Evolutionary conservation across 2,329 filamentous ascomycete species (phyloP).

Genomic region (Exophiala sp.): DNA sequence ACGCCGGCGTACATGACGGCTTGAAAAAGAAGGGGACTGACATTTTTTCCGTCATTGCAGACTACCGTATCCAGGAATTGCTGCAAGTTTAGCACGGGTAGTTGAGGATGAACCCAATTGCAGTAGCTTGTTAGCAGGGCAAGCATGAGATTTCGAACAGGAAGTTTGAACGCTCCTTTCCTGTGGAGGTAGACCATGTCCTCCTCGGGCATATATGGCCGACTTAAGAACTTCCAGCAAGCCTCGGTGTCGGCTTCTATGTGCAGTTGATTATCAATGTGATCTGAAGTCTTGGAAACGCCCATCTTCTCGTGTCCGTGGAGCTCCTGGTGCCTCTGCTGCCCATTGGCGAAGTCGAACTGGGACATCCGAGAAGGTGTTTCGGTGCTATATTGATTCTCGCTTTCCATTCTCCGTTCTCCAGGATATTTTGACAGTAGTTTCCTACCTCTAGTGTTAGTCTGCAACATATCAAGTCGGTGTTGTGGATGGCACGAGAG

Average conservation of each 20-base stretch:
- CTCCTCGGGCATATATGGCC: slow-evolving; percentile 71
- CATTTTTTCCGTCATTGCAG: slow-evolving; percentile 54
- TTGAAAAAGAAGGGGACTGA: slow-evolving; percentile 84
- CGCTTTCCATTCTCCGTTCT: background rate
- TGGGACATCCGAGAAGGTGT: too few species aligned
- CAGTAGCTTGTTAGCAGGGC: slow-evolving; percentile 79
- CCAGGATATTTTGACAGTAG: background rate
- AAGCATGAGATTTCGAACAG: slow-evolving; percentile 65
- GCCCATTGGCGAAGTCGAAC: too few species aligned
- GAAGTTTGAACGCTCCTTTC: slow-evolving; percentile 79
- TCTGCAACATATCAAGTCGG: slow-evolving; percentile 46
- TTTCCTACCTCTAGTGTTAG: slow-evolving; percentile 40
- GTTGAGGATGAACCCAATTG: slow-evolving; percentile 87
- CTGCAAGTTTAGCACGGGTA: slow-evolving; percentile 74
- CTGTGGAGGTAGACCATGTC: slow-evolving; percentile 77
- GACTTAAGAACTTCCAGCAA: slow-evolving; percentile 67
- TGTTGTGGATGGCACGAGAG: slow-evolving; percentile 8
- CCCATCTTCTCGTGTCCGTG: too few species aligned
- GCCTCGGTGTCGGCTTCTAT: slow-evolving; percentile 39
- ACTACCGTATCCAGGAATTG: slow-evolving; percentile 56
- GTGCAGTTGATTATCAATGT: too few species aligned
- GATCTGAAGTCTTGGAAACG: too few species aligned
- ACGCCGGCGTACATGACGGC: slow-evolving; percentile 90
- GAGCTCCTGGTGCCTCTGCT: too few species aligned
- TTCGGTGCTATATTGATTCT: too few species aligned